Percentiles rank a stretch among this genome's conserved stretches.
phyloP scores from a whole-genome alignment of 1,139 yeast species.

The Meyerozyma carpophila region DNA sequence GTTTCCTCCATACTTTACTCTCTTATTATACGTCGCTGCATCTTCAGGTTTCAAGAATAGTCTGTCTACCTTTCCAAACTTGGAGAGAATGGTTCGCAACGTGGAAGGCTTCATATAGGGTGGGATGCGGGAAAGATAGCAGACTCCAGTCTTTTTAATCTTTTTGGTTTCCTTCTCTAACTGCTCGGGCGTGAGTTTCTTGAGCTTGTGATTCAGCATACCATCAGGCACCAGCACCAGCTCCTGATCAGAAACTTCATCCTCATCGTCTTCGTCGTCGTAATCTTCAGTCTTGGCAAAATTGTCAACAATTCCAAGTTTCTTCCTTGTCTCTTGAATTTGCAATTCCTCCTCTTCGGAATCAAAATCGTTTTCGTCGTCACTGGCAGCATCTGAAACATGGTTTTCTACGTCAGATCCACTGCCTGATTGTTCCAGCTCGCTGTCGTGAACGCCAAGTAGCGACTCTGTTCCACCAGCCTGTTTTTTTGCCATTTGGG shows the following conservation, averaged over 20 bases:
- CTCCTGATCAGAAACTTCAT: conserved; percentile 8
- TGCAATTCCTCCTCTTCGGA: conserved; percentile 8
- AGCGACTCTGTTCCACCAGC: background rate
- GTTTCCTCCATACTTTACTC: conserved; percentile 91
- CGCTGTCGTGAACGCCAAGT: background rate
- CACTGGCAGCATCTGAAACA: conserved; percentile 9
- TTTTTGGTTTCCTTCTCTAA: conserved; percentile 53
- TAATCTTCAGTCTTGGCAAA: conserved; percentile 14
- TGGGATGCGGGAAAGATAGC: conserved; percentile 84
- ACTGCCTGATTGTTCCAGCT: background rate
- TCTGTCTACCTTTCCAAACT: conserved; percentile 85
- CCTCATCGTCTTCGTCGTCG: conserved; percentile 9
- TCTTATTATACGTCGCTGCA: conserved; percentile 51
- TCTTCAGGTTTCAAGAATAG: conserved; percentile 87
- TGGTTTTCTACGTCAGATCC: background rate
- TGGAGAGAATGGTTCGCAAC: conserved; percentile 68
- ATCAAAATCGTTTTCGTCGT: conserved; percentile 6
- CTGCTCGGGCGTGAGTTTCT: conserved; percentile 48
- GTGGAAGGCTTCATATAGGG: conserved; percentile 97
- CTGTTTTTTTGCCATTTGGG: background rate
- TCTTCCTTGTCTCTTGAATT: conserved; percentile 6
- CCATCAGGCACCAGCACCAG: conserved; percentile 4
- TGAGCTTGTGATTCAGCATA: conserved; percentile 27
- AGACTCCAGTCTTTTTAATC: conserved; percentile 78
- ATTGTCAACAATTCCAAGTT: conserved; percentile 7